These are phyloP conservation scores for Aspergillaceae sp. DNA, from an alignment of 2,329 filamentous ascomycete species.

Conservation along the genomic window DNA sequence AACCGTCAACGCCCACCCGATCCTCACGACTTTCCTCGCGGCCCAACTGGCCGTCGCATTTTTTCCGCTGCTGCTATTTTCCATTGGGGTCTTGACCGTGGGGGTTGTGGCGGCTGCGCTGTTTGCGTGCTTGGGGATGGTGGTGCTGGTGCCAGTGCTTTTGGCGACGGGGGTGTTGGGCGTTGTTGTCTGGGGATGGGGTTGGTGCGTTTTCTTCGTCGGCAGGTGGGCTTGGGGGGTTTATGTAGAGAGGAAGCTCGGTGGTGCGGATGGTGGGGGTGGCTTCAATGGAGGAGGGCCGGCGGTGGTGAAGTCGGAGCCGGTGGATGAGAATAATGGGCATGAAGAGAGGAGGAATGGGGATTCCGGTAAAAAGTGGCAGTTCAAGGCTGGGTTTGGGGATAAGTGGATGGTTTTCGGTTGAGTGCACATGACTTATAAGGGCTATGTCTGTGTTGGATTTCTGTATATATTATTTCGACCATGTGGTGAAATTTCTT, in stretches of 20 bases:
- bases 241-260: neutral
- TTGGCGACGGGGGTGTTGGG: conserved; percentile 57
- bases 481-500: no score
- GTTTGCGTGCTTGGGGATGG: conserved; percentile 49
- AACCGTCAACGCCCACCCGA: conserved; percentile 56
- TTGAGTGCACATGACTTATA: no score
- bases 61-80: conserved; percentile 61
- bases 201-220: conserved; percentile 46
- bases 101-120: conserved; percentile 53
- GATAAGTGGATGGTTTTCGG: neutral
- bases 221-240: conserved; percentile 10
- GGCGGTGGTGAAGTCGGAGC: neutral
- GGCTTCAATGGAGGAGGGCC: neutral
- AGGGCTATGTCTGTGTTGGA: neutral
- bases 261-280: neutral
- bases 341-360: conserved; percentile 1
- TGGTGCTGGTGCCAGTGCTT: conserved; percentile 61
- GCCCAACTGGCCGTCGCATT: conserved; percentile 57
- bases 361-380: neutral
- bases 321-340: neutral
- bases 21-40: conserved; percentile 61
- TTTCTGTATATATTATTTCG: neutral
- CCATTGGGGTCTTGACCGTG: conserved; percentile 53
- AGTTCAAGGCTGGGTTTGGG: neutral
- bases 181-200: conserved; percentile 60